Evolutionary conservation across 2,329 filamentous ascomycete genomes (phyloP).

Genomic region (Trichoderma lentiforme): DNA sequence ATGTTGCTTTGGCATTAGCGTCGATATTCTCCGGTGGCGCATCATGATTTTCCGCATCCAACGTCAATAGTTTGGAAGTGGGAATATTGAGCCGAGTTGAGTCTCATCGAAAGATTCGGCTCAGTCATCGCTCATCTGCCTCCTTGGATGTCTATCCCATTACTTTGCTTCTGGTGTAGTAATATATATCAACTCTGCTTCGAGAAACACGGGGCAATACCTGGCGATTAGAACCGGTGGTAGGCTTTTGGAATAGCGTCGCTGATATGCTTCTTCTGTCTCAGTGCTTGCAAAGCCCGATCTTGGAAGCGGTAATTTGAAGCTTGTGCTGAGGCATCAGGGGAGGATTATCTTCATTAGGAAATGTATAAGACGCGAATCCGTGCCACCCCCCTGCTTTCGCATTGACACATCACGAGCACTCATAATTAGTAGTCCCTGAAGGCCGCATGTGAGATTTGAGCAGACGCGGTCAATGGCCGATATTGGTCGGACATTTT

Average conservation of each 20-base stretch:
- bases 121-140: not conserved
- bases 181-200: not conserved
- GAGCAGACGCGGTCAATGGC: not conserved
- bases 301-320: not conserved
- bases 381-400: not conserved
- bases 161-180: not conserved
- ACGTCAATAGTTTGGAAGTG: not conserved
- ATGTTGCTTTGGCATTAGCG: conserved; percentile 12
- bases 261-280: not conserved
- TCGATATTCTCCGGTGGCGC: conserved; percentile 14
- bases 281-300: not conserved
- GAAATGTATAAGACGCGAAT: not conserved
- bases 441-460: not conserved
- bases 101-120: not conserved
- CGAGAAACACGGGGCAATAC: not conserved
- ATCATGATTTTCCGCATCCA: not conserved
- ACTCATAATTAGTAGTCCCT: not conserved
- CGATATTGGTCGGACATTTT: not conserved
- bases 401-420: not conserved
- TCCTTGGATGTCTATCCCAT: not conserved
- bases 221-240: not conserved
- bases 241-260: not conserved
- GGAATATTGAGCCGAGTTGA: not conserved
- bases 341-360: not conserved
- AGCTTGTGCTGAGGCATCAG: not conserved